Evolutionary conservation across 106 monocot species (phyloP).

Genomic region (Acorus calamus): DNA sequence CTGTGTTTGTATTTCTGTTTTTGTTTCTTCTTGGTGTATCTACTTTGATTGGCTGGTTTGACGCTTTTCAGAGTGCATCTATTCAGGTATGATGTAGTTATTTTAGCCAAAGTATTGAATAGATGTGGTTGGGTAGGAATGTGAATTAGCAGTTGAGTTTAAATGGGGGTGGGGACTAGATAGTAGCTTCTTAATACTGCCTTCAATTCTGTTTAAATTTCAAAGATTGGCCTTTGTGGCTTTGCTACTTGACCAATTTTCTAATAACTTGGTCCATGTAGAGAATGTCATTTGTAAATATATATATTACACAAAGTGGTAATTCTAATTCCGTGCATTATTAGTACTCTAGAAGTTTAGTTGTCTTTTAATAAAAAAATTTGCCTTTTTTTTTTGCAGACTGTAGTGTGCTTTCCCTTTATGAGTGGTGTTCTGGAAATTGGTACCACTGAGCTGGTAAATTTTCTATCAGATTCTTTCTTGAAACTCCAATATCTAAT

Average conservation of each 20-base stretch:
- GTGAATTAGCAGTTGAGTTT: too few relatives aligned
- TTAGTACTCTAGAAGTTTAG: neutral
- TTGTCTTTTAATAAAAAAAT: neutral
- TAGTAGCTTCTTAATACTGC: too few relatives aligned
- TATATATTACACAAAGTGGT: neutral
- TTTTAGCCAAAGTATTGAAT: neutral
- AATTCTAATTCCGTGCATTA: too few relatives aligned
- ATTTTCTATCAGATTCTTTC: neutral
- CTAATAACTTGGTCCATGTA: neutral
- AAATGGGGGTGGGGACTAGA: too few relatives aligned
- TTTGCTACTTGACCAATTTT: too few relatives aligned
- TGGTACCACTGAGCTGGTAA: constrained; percentile 64
- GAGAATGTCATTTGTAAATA: neutral
- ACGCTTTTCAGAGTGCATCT: constrained; percentile 46
- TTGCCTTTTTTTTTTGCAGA: constrained; percentile 32
- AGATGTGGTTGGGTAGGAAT: neutral
- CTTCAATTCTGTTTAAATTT: too few relatives aligned
- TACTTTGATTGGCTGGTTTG: neutral
- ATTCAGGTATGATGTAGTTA: constrained; percentile 37
- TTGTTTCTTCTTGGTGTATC: neutral
- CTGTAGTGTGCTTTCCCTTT: constrained; percentile 68
- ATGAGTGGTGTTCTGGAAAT: constrained; percentile 73
- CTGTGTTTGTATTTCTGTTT: neutral
- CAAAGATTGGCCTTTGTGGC: too few relatives aligned
- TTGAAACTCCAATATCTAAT: neutral